Percentiles rank a stretch among this genome's conserved stretches.
phyloP scores from a whole-genome alignment of 2,329 filamentous ascomycete species.

The Neofusicoccum sp. region DNA sequence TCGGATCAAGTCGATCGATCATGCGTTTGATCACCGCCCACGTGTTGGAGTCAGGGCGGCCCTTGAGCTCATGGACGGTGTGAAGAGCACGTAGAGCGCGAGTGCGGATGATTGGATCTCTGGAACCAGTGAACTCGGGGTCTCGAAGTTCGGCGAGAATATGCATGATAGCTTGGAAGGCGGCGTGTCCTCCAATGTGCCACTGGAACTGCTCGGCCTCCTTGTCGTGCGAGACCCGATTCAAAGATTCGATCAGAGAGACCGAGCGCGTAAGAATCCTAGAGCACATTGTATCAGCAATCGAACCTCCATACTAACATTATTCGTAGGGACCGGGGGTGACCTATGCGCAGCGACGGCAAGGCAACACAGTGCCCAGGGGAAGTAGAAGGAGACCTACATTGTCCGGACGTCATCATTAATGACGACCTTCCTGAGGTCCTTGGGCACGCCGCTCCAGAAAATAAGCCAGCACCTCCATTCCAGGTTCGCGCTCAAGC shows the following conservation, averaged over 20 bases:
- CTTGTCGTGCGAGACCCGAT: conserved; percentile 37
- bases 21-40: conserved; percentile 42
- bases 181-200: conserved; percentile 35
- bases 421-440: conserved; percentile 13
- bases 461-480: conserved; percentile 43
- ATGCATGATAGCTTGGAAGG: conserved; percentile 38
- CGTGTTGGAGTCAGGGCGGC: conserved; percentile 36
- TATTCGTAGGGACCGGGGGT: neutral
- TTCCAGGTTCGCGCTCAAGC: conserved; percentile 37
- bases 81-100: conserved; percentile 36
- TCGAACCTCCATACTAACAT: neutral
- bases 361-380: neutral
- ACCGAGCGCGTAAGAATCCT: conserved; percentile 44
- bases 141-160: conserved; percentile 43
- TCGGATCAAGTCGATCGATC: conserved; percentile 40
- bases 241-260: conserved; percentile 41
- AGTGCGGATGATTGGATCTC: conserved; percentile 22
- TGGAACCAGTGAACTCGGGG: conserved; percentile 37
- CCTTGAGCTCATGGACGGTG: conserved; percentile 35
- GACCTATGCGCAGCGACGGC: neutral
- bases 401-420: conserved; percentile 9
- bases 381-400: neutral
- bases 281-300: neutral
- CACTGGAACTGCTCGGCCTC: conserved; percentile 42
- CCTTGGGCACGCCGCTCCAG: conserved; percentile 41